Conservation (phyloP, 352 stramenopile species). For the Pythium dissotocum region DNA sequence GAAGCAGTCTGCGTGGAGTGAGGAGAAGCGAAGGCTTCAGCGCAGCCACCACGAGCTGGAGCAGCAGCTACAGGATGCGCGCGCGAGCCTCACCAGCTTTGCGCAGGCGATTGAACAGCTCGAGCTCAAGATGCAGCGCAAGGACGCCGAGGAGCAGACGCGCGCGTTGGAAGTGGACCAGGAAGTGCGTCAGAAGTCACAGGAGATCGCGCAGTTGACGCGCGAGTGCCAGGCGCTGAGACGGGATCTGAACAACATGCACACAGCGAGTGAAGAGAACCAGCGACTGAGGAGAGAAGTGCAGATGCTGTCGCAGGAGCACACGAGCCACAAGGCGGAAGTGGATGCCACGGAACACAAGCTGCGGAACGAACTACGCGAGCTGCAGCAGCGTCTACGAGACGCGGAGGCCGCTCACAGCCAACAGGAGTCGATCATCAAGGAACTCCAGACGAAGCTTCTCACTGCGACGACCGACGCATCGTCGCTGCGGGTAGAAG, state of each 20-base stretch:
- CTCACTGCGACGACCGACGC: slow-evolving; percentile 10
- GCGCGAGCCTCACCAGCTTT: slow-evolving; percentile 56
- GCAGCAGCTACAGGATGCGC: slow-evolving; percentile 58
- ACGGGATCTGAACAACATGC: slow-evolving; percentile 3
- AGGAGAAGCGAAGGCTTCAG: slow-evolving; percentile 46
- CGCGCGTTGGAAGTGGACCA: slow-evolving; percentile 56
- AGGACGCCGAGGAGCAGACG: slow-evolving; percentile 62
- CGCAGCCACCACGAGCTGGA: slow-evolving; percentile 52
- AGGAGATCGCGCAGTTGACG: slow-evolving; percentile 36
- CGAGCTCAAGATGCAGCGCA: slow-evolving; percentile 77
- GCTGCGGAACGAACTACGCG: slow-evolving; percentile 24
- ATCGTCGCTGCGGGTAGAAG: slow-evolving; percentile 35
- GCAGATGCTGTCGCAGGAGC: slow-evolving; percentile 34
- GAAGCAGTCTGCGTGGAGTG: slow-evolving; percentile 43
- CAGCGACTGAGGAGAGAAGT: slow-evolving; percentile 16
- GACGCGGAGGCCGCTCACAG: slow-evolving; percentile 21
- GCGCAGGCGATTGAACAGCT: slow-evolving; percentile 73
- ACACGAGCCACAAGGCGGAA: slow-evolving; percentile 34
- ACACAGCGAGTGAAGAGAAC: slow-evolving; percentile 13
- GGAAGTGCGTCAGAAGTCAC: slow-evolving; percentile 40
- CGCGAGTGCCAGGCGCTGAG: slow-evolving; percentile 32
- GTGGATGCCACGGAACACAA: slow-evolving; percentile 2
- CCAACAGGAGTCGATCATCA: slow-evolving; percentile 4
- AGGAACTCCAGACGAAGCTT: slow-evolving; percentile 45
- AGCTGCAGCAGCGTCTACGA: slow-evolving; percentile 35